Conservation (phyloP, 2,329 filamentous ascomycete species). For the Cadophora luteo-olivacea region DNA sequence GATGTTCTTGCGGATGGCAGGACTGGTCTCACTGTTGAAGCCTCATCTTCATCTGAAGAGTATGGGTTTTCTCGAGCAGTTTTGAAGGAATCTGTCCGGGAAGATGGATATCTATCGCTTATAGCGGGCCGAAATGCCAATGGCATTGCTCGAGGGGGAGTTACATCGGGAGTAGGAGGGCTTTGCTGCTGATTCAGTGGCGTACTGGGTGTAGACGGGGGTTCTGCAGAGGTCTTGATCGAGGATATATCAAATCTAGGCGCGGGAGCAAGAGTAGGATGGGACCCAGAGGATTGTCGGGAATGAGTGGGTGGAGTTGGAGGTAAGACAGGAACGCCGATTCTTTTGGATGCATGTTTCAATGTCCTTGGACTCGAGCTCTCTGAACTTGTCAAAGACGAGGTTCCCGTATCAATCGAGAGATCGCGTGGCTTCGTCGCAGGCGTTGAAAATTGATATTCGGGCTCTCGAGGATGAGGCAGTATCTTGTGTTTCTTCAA, state of each 20-base stretch:
- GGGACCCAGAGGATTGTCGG: conserved; percentile 59
- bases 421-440: conserved; percentile 36
- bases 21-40: conserved; percentile 48
- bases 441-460: conserved; percentile 29
- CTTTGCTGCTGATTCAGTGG: conserved; percentile 67
- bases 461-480: conserved; percentile 43
- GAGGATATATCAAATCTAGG: conserved; percentile 34
- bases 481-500: conserved; percentile 45
- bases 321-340: conserved; percentile 55
- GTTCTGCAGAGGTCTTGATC: conserved; percentile 29
- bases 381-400: conserved; percentile 40
- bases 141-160: conserved; percentile 65
- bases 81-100: conserved; percentile 69
- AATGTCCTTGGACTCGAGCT: conserved; percentile 42
- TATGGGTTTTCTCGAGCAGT: conserved; percentile 72
- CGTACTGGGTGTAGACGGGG: conserved; percentile 55
- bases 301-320: conserved; percentile 70
- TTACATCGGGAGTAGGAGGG: conserved; percentile 77
- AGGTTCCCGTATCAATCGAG: conserved; percentile 37
- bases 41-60: conserved; percentile 66
- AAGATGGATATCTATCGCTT: conserved; percentile 52
- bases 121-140: conserved; percentile 54
- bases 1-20: conserved; percentile 37
- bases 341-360: conserved; percentile 43
- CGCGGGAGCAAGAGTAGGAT: conserved; percentile 30